These are phyloP conservation scores for Pogostemon cablin DNA, from an alignment of 257 asterid species.

Conservation along the genomic window DNA sequence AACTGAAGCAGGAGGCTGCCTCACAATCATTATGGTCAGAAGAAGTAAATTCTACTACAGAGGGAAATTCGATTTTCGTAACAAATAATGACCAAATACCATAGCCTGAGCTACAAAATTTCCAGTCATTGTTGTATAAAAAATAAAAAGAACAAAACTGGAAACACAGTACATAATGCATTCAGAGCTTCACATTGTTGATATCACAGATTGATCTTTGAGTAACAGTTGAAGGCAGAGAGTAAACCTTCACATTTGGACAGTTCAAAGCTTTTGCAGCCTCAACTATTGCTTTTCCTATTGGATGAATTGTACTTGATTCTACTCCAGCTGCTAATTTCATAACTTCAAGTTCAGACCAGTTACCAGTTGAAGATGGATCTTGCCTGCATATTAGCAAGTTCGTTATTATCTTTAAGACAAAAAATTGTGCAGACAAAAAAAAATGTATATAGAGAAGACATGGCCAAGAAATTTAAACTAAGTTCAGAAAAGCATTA, in stretches of 20 bases:
- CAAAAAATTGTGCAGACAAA: slow-evolving; percentile 21
- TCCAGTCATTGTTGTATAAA: background rate
- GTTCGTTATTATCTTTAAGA: slow-evolving; percentile 35
- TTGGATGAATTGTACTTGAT: slow-evolving; percentile 92
- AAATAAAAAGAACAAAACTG: slow-evolving; percentile 14
- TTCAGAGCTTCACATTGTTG: slow-evolving; percentile 6
- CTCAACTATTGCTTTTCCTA: slow-evolving; percentile 93
- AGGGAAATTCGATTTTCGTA: background rate
- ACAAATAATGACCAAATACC: background rate
- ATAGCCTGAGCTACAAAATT: slow-evolving; percentile 8
- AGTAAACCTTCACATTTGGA: slow-evolving; percentile 59
- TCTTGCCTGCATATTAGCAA: slow-evolving; percentile 54
- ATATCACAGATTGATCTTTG: slow-evolving; percentile 13
- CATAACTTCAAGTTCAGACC: slow-evolving; percentile 86
- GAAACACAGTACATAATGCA: slow-evolving; percentile 24
- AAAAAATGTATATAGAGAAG: slow-evolving; percentile 7
- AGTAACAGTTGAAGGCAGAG: slow-evolving; percentile 24
- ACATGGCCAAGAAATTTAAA: slow-evolving; percentile 18
- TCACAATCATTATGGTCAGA: background rate
- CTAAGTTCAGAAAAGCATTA: slow-evolving; percentile 22
- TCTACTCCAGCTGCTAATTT: slow-evolving; percentile 96
- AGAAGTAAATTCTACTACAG: slow-evolving; percentile 17
- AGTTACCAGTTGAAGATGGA: slow-evolving; percentile 44
- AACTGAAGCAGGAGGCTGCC: slow-evolving; percentile 25
- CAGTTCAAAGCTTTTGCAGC: slow-evolving; percentile 74